Conservation (phyloP, 495 filamentous ascomycete genomes). For the Hypoxylon rickii region DNA sequence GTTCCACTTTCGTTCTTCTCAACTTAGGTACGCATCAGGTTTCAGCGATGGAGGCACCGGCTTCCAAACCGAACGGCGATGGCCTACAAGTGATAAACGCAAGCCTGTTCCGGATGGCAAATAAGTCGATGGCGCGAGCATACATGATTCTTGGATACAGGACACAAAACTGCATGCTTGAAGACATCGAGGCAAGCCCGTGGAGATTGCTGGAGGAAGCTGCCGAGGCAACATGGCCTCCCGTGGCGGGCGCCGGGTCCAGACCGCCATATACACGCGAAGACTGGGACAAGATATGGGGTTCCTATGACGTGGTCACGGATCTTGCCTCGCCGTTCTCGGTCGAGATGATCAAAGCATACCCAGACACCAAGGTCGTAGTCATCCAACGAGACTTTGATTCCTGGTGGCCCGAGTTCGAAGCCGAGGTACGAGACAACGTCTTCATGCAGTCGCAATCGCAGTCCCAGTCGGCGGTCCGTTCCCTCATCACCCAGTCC, state of each 20-base stretch:
- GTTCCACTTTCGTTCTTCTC: too few relatives aligned
- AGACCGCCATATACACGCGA: slow-evolving; percentile 5
- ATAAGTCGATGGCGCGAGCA: slow-evolving; percentile 21
- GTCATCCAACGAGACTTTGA: slow-evolving; percentile 42
- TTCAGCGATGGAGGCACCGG: too few relatives aligned
- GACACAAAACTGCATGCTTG: slow-evolving; percentile 19
- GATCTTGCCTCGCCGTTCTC: slow-evolving; percentile 44
- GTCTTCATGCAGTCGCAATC: slow-evolving; percentile 9
- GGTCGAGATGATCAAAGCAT: slow-evolving; percentile 45
- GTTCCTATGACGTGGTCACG: slow-evolving; percentile 45
- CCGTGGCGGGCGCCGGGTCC: not conserved
- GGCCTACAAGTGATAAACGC: not conserved
- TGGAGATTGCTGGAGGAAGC: slow-evolving; percentile 23
- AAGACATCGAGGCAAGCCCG: not conserved
- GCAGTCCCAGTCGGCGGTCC: not conserved
- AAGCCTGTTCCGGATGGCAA: slow-evolving; percentile 25
- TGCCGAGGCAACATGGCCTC: slow-evolving; percentile 30
- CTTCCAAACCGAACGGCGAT: not conserved
- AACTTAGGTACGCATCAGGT: too few relatives aligned
- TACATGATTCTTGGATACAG: slow-evolving; percentile 24
- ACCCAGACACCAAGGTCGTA: slow-evolving; percentile 52
- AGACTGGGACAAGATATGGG: slow-evolving; percentile 50
- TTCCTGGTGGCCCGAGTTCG: slow-evolving; percentile 41
- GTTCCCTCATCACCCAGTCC: not conserved
- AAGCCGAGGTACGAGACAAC: not conserved